phyloP scores from a whole-genome alignment of 2,329 filamentous ascomycete genomes.

The Geosmithia putterillii region DNA sequence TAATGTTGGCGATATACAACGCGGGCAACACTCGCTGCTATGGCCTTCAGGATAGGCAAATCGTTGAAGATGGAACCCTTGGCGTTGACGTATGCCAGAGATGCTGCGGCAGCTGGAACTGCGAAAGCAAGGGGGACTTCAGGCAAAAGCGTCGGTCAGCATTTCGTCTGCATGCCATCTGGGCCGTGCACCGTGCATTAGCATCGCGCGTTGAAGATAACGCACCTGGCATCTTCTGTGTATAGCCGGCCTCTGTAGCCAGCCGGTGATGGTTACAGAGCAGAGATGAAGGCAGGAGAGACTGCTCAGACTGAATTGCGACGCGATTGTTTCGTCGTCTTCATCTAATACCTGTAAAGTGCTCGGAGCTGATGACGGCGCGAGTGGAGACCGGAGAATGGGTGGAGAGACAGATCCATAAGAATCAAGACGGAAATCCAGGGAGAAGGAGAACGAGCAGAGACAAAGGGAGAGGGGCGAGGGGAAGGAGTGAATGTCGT shows the following conservation, averaged over 20 bases:
- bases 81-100: slow-evolving; percentile 69
- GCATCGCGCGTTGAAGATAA: too few species aligned
- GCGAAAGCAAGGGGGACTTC: slow-evolving; percentile 36
- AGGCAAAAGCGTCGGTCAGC: not conserved
- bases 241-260: not conserved
- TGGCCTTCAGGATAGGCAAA: slow-evolving; percentile 40
- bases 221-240: not conserved
- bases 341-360: too few species aligned
- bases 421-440: too few species aligned
- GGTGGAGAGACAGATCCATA: too few species aligned
- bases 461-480: too few species aligned
- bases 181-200: too few species aligned
- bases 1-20: slow-evolving; percentile 34
- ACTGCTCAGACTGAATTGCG: not conserved
- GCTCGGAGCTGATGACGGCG: too few species aligned
- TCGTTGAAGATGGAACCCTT: slow-evolving; percentile 57
- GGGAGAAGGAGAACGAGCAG: too few species aligned
- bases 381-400: too few species aligned
- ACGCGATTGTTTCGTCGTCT: too few species aligned
- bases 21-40: slow-evolving; percentile 31
- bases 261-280: not conserved
- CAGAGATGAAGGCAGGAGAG: not conserved
- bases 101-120: slow-evolving; percentile 50
- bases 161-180: too few species aligned
- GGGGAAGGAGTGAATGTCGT: too few species aligned